Percentiles rank a stretch among this genome's conserved stretches.
These are phyloP conservation scores for Knoxdaviesia proteae DNA, from an alignment of 2,329 filamentous ascomycete genomes.

Conservation along the genomic window DNA sequence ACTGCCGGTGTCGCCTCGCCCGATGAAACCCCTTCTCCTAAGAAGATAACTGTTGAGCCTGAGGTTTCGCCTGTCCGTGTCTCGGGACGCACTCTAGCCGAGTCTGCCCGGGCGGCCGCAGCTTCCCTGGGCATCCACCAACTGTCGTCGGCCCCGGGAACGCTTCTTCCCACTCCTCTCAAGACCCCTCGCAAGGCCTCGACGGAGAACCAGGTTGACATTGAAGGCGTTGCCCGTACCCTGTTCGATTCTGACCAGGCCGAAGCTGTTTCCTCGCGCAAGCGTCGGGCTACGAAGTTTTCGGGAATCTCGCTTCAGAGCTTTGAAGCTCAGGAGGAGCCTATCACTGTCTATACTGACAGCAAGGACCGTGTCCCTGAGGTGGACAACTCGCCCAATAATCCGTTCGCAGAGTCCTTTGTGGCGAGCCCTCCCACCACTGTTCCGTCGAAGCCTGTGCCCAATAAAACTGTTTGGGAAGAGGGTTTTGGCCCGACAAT, in stretches of 20 bases:
- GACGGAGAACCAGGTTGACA: conserved; percentile 25
- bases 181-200: conserved; percentile 54
- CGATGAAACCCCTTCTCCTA: too few species aligned
- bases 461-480: too few species aligned
- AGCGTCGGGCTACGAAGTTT: conserved; percentile 35
- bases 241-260: conserved; percentile 39
- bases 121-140: too few species aligned
- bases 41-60: too few species aligned
- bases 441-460: background rate
- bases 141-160: too few species aligned
- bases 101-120: too few species aligned
- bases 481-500: conserved; percentile 12
- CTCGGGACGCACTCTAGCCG: too few species aligned
- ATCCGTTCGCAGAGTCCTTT: conserved; percentile 22
- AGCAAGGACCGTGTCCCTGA: conserved; percentile 58
- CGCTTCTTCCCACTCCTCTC: conserved; percentile 47
- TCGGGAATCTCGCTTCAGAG: conserved; percentile 32
- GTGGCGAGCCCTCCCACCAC: conserved; percentile 7
- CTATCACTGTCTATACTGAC: conserved; percentile 60
- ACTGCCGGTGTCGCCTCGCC: too few species aligned
- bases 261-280: conserved; percentile 37
- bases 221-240: conserved; percentile 35
- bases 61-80: too few species aligned
- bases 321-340: conserved; percentile 33
- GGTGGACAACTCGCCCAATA: conserved; percentile 42